A percentile compares a stretch with the other conserved stretches of the same genome.
phyloP scores from a whole-genome alignment of 2,329 filamentous ascomycete genomes.

The Arthrobotrys conoides region DNA sequence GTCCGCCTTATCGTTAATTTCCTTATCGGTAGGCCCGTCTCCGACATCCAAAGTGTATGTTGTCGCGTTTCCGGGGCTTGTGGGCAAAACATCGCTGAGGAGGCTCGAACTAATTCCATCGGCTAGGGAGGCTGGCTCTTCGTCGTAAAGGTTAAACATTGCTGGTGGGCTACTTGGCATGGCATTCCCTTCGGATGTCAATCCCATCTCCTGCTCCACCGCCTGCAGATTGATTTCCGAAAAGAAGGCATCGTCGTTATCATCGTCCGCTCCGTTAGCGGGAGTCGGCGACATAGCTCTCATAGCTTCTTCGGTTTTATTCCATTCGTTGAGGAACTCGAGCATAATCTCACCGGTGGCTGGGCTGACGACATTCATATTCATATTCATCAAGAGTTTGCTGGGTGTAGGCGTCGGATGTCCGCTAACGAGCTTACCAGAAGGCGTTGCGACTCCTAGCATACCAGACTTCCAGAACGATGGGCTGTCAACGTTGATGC shows the following conservation, averaged over 20 bases:
- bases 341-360: conserved; percentile 60
- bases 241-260: conserved; percentile 70
- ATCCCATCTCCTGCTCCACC: conserved; percentile 47
- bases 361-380: conserved; percentile 33
- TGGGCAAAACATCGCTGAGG: conserved; percentile 55
- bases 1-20: not conserved
- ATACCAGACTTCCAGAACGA: conserved; percentile 58
- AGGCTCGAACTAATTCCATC: conserved; percentile 58
- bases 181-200: conserved; percentile 63
- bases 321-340: conserved; percentile 56
- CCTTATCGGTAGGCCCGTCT: conserved; percentile 6
- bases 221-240: conserved; percentile 67
- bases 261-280: conserved; percentile 65
- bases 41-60: conserved; percentile 47
- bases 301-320: conserved; percentile 62
- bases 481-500: conserved; percentile 58
- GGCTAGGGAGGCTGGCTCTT: conserved; percentile 62
- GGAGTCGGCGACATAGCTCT: conserved; percentile 63
- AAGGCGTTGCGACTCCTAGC: conserved; percentile 54
- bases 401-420: conserved; percentile 54
- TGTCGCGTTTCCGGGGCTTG: conserved; percentile 43
- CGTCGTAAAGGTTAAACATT: conserved; percentile 66
- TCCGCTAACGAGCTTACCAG: conserved; percentile 48
- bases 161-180: conserved; percentile 70
- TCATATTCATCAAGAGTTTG: conserved; percentile 49